Evolutionary conservation across 805 yeast genomes (phyloP).

Genomic region (Candida dendrica): DNA sequence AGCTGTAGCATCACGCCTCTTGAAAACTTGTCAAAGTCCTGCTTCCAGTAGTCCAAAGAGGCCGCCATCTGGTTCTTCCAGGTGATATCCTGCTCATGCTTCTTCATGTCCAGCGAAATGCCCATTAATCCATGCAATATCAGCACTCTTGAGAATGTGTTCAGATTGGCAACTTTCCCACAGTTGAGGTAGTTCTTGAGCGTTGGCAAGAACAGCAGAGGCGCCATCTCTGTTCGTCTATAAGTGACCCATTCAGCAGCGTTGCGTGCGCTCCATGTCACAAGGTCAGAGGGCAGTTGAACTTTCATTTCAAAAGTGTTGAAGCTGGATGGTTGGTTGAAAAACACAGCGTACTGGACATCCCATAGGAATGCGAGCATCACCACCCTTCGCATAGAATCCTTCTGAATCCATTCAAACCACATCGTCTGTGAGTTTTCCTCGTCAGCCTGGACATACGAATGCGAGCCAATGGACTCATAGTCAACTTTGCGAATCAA

Average conservation of each 20-base stretch:
- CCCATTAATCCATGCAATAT: constrained; percentile 2
- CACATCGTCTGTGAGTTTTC: not conserved
- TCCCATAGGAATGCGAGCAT: constrained; percentile 1
- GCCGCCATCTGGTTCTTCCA: not conserved
- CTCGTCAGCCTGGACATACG: not conserved
- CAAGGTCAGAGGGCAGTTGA: constrained; percentile 1
- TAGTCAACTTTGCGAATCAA: not conserved
- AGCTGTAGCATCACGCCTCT: not conserved
- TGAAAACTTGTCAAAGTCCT: constrained; percentile 1
- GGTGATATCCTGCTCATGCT: not conserved
- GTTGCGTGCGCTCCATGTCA: not conserved
- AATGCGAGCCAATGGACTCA: not conserved
- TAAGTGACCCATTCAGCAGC: constrained; percentile 1
- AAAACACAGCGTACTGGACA: constrained; percentile 1
- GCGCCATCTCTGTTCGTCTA: not conserved
- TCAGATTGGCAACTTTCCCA: not conserved
- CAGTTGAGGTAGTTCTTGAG: not conserved
- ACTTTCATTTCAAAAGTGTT: constrained; percentile 1
- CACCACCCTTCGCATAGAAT: constrained; percentile 1
- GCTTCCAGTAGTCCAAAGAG: constrained; percentile 2
- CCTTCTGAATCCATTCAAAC: not conserved
- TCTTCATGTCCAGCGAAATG: not conserved
- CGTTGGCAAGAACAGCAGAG: not conserved
- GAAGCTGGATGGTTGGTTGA: not conserved
- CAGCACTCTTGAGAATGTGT: constrained; percentile 1